phyloP scores from a whole-genome alignment of 176 grass and related monocot genomes.

The Tillandsia leiboldiana region DNA sequence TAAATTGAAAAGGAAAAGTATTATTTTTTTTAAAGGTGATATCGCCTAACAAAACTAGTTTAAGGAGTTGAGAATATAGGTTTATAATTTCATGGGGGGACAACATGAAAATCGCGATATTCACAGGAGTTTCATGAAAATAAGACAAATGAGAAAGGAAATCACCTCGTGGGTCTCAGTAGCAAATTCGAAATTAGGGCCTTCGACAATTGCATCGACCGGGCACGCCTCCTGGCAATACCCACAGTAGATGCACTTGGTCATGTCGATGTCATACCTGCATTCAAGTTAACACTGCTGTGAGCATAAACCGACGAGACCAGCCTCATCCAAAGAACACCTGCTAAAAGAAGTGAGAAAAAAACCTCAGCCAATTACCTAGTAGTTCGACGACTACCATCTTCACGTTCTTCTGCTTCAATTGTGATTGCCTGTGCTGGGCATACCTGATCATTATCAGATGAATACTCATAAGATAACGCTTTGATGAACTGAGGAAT shows the following conservation, averaged over 20 bases:
- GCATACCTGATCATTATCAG: slow-evolving; percentile 53
- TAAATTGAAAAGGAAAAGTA: neutral
- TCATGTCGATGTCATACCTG: slow-evolving; percentile 99
- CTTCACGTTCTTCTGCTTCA: slow-evolving; percentile 97
- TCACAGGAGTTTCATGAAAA: too few relatives aligned
- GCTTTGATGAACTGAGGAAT: too few relatives aligned
- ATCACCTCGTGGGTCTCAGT: slow-evolving; percentile 95
- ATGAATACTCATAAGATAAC: slow-evolving; percentile 1
- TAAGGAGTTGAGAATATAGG: too few relatives aligned
- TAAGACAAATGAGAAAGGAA: neutral
- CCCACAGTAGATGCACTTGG: slow-evolving; percentile 98
- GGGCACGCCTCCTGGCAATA: slow-evolving; percentile 99
- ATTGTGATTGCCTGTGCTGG: slow-evolving; percentile 99
- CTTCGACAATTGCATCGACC: slow-evolving; percentile 97
- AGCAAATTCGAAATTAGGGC: slow-evolving; percentile 95
- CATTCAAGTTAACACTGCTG: neutral
- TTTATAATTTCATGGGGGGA: too few relatives aligned
- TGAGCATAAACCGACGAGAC: too few relatives aligned
- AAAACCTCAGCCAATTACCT: slow-evolving; percentile 31
- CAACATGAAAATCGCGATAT: neutral
- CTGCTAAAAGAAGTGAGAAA: neutral
- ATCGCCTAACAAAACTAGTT: too few relatives aligned
- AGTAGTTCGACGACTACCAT: slow-evolving; percentile 91
- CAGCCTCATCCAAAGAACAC: neutral
- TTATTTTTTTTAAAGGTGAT: too few relatives aligned